Base-by-base conservation (phyloP, 2,329 filamentous ascomycete genomes). In the Bertia moriformis region DNA sequence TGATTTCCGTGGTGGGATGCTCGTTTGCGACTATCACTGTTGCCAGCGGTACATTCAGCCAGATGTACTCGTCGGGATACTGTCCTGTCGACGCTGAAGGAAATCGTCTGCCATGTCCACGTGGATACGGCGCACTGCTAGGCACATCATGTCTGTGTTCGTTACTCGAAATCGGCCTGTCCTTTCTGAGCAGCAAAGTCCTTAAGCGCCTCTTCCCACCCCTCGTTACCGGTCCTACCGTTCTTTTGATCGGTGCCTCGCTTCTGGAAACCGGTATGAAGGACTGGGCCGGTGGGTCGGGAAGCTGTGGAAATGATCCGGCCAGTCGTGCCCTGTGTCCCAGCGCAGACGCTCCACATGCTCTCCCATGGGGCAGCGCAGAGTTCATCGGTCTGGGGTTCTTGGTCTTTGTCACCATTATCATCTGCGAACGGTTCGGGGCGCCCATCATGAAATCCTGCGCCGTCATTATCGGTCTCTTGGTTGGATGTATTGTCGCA, bases 371-470 rank as follows among this genome's bases (percentile, higher is more conserved):
- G 85, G 85, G 83, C 3, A 78, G 76, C 27, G 72, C 83, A 1
- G 79, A 91, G 56, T 86, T 81, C 47, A 72, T 91, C 4, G 84
- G 78, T 40, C 69, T 91, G 2, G 84, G 84, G 0, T 88, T 91
- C 60, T 75, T 75, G 35, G 84, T 88, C 24, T 89, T 89, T 51
- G 48, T 81, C 35, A 82, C 79, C 19, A 89, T 91, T 51, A 78
- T 91, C 43, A 53, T 89, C 12, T 84, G 81, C 53, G 84, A 91
- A 56, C 73, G 83, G 10, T 87, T 88, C 48, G 85, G 85, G 1
- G 71, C 82, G 0, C 84, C 85, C 0, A 81, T 91, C 46, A 88
- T 91, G 81, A 88, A 88, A 53, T 83, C 77, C 2, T 81, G 75
- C 4, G 77, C 78, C 19, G 83, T 89, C 20, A 73, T 88, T 32